Evolutionary conservation across 768 basidiomycete genomes (phyloP), one percentile per base, ranked within the genome.

Genomic region (Phaeotremella fagi): DNA sequence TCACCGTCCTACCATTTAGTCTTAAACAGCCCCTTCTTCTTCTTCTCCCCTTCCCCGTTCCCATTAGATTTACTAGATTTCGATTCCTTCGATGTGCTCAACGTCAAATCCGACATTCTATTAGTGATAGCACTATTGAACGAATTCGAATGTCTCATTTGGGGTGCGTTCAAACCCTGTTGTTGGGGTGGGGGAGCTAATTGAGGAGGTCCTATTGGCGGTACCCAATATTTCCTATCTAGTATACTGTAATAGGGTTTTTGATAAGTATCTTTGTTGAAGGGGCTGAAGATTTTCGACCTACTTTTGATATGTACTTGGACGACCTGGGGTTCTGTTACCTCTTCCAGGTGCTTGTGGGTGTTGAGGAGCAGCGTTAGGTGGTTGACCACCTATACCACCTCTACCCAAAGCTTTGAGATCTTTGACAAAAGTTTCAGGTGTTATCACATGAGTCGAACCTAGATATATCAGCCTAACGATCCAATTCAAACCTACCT

Each of bases 391-490:
- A 18, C 90, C 91, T 20, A 87, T 82, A 5, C 92, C 91, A n/a
- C 84, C 83, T 26, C 90, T 77, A 38, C 90, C 90, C 15, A 99
- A 79, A 18, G 86, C 83, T 72, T 87, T 87, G 52, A 98, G 79
- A 70, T 97, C 90, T 54, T 86, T 85, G 44, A 92, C 77, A 70
- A 95, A 94, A 24, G 82, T 78, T 29, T 84, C 83, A 1, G 95
- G 92, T 0, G 88, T 90, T 49, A 85, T 64, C 7, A 84, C 78
- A 71, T 98, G 90, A 4, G 90, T 92, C 3, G 95, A 94, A 24
- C 95, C 94, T 94, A 49, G 20, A 36, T 52, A n/a, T 24, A 31
- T 12, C 22, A 50, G 35, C 25, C 9, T 50, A 15, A 4, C 2
- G 20, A 33, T 7, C 31, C 31, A 16, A 33, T 20, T 41, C 14